Percentiles rank a stretch among this genome's conserved stretches.
phyloP scores from a whole-genome alignment of 352 stramenopile species.

The Globisporangium sylvaticum region DNA sequence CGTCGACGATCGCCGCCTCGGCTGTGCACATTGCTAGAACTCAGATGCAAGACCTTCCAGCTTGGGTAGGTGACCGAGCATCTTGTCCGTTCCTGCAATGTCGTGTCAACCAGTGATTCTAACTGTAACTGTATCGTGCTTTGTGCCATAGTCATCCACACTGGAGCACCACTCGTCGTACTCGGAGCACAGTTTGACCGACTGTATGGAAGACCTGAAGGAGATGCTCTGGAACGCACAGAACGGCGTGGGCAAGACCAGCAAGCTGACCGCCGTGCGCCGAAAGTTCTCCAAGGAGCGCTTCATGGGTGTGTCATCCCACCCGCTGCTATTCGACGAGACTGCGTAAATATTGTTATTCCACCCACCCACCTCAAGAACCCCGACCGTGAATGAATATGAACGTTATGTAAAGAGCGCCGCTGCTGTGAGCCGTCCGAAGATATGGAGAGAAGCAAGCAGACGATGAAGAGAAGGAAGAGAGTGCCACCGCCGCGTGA shows the following conservation, averaged over 20 bases:
- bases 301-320: conserved; percentile 68
- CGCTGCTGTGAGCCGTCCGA: conserved; percentile 5
- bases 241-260: conserved; percentile 62
- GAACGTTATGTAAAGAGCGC: conserved; percentile 19
- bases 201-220: conserved; percentile 74
- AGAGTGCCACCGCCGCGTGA: conserved; percentile 1
- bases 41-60: conserved; percentile 70
- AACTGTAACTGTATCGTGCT: conserved; percentile 14
- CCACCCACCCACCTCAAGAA: background rate
- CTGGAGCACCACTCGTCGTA: conserved; percentile 81
- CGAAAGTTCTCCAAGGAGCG: conserved; percentile 86
- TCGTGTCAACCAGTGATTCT: conserved; percentile 1
- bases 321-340: conserved; percentile 52
- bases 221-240: conserved; percentile 77
- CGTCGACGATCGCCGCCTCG: conserved; percentile 95
- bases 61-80: conserved; percentile 51
- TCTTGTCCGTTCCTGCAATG: background rate
- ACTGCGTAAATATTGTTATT: conserved; percentile 29
- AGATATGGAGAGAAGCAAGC: background rate
- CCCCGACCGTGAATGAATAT: conserved; percentile 13
- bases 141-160: conserved; percentile 40
- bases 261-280: conserved; percentile 75
- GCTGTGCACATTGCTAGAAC: conserved; percentile 95
- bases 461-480: conserved; percentile 5
- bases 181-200: conserved; percentile 44